Evolutionary conservation across 129 eudicot genomes (phyloP).

Genomic region (Centrapalus pauciflorus): DNA sequence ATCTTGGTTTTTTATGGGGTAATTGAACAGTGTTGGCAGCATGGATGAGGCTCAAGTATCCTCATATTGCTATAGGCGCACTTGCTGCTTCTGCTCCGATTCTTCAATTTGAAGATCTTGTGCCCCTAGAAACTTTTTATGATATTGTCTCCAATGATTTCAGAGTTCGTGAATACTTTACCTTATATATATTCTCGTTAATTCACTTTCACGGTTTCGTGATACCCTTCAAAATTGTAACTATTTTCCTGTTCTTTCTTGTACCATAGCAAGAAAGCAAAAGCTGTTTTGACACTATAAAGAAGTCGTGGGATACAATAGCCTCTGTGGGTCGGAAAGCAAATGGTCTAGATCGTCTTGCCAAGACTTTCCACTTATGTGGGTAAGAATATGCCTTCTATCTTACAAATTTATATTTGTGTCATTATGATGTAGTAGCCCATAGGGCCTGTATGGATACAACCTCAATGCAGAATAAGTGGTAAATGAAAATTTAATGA

Average conservation of each 20-base stretch:
- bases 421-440: too few species aligned
- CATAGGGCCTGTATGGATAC: too few species aligned
- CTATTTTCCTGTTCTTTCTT: neutral
- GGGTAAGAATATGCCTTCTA: slow-evolving; percentile 28
- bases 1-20: neutral
- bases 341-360: slow-evolving; percentile 55
- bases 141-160: slow-evolving; percentile 76
- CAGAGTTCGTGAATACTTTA: slow-evolving; percentile 42
- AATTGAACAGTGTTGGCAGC: slow-evolving; percentile 79
- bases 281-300: slow-evolving; percentile 81
- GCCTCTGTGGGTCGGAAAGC: slow-evolving; percentile 38
- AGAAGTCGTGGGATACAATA: slow-evolving; percentile 70
- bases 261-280: slow-evolving; percentile 65
- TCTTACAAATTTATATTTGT: neutral
- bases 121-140: slow-evolving; percentile 73
- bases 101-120: slow-evolving; percentile 92
- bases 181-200: neutral
- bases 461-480: too few species aligned
- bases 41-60: slow-evolving; percentile 97
- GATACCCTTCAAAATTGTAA: neutral
- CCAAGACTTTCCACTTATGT: slow-evolving; percentile 66
- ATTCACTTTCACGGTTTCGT: neutral
- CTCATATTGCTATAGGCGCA: slow-evolving; percentile 83
- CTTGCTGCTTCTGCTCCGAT: slow-evolving; percentile 94
- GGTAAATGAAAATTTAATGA: too few species aligned